phyloP scores from a whole-genome alignment of 345 rosid species.

The Salix udensis region DNA sequence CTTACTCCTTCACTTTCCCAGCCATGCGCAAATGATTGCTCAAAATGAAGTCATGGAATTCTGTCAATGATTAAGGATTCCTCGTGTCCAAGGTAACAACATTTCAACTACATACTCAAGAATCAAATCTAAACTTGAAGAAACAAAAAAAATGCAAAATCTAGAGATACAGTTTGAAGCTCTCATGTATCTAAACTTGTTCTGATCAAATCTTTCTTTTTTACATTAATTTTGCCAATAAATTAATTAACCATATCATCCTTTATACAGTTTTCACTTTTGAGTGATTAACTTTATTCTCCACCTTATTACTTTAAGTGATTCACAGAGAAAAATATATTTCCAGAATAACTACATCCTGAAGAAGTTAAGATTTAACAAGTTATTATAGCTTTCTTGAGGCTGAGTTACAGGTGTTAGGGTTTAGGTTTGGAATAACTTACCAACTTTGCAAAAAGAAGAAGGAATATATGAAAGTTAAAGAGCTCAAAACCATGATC shows the following conservation, averaged over 20 bases:
- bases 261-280: neutral
- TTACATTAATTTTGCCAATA: no score
- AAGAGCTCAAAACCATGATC: conserved; percentile 11
- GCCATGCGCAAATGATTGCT: conserved; percentile 32
- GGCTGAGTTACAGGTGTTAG: neutral
- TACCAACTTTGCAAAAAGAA: conserved; percentile 24
- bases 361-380: neutral
- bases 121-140: no score
- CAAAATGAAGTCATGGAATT: conserved; percentile 20
- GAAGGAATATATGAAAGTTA: conserved; percentile 20
- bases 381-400: no score
- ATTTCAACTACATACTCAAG: no score
- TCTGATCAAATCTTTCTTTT: neutral
- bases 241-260: neutral
- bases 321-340: conserved; percentile 1
- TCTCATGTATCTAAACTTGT: no score
- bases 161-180: no score
- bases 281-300: conserved; percentile 4
- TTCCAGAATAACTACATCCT: neutral
- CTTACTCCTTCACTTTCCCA: neutral
- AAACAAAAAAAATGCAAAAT: no score
- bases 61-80: conserved; percentile 14
- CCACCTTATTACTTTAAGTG: conserved; percentile 10
- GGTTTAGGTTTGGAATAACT: conserved; percentile 11
- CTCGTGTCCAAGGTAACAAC: no score